Conservation (phyloP, 495 filamentous ascomycete genomes). For the Hyphodiscus hymeniophilus region DNA sequence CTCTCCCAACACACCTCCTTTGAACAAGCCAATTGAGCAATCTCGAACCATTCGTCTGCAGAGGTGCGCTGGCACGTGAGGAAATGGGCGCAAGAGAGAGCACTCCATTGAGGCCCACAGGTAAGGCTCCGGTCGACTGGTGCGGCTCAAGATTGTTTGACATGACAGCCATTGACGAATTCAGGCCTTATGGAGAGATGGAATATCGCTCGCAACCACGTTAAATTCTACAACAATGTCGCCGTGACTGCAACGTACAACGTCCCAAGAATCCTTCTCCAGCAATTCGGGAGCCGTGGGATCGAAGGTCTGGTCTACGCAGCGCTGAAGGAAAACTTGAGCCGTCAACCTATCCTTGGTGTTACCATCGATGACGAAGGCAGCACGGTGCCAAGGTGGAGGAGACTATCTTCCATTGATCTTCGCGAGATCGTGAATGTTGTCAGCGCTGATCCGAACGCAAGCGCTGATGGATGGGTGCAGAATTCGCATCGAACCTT, state of each 20-base stretch:
- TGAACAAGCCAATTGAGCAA: too few species aligned
- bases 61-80: too few species aligned
- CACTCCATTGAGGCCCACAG: background rate
- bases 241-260: conserved; percentile 1
- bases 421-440: conserved; percentile 5
- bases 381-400: background rate
- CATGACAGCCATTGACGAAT: background rate
- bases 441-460: background rate
- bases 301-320: background rate
- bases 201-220: conserved; percentile 1
- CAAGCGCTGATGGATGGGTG: background rate
- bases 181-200: conserved; percentile 5
- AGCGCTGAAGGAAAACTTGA: background rate
- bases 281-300: background rate
- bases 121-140: background rate
- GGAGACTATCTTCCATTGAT: conserved; percentile 2
- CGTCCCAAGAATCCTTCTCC: background rate
- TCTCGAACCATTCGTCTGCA: too few species aligned
- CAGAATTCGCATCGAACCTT: background rate
- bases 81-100: background rate
- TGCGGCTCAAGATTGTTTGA: background rate
- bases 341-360: conserved; percentile 1
- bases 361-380: conserved; percentile 1
- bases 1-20: too few species aligned
- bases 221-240: conserved; percentile 1